Percentiles rank a stretch among this genome's conserved stretches.
Conservation (phyloP, 345 rosid species). For the Hibiscus trionum region DNA sequence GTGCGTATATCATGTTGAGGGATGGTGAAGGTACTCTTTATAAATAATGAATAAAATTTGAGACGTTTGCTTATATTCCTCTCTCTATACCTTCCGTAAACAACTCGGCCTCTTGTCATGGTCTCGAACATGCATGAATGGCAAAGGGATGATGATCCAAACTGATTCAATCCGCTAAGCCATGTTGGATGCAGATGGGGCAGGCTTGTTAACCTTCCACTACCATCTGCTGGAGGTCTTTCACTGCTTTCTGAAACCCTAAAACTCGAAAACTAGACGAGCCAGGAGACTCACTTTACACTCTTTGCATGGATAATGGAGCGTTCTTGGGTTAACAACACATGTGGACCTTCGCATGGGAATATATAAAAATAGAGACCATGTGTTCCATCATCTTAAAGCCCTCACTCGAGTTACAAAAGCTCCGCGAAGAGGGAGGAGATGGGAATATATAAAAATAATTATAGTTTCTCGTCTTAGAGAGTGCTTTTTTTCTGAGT, state of each 20-base stretch:
- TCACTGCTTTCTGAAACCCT: background rate
- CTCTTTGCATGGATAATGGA: background rate
- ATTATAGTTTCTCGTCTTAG: too few species aligned
- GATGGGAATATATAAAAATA: too few species aligned
- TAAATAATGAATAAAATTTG: conserved; percentile 10
- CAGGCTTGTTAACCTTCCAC: conserved; percentile 5
- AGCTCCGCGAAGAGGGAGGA: too few species aligned
- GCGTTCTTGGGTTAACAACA: background rate
- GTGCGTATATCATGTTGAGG: background rate
- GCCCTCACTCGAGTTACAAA: too few species aligned
- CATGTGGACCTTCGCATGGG: too few species aligned
- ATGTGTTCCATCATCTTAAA: background rate
- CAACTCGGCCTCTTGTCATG: background rate
- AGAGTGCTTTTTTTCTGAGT: too few species aligned
- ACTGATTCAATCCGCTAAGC: background rate
- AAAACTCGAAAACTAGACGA: background rate
- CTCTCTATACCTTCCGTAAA: background rate
- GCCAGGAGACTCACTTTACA: background rate
- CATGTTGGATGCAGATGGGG: background rate
- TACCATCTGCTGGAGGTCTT: background rate
- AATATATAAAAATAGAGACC: too few species aligned
- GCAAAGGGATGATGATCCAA: background rate
- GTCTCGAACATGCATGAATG: background rate
- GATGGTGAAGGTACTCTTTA: conserved; percentile 1
- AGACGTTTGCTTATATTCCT: background rate